Base-by-base conservation (phyloP, 768 basidiomycete species). In the Candolleomyces eurysporus region DNA sequence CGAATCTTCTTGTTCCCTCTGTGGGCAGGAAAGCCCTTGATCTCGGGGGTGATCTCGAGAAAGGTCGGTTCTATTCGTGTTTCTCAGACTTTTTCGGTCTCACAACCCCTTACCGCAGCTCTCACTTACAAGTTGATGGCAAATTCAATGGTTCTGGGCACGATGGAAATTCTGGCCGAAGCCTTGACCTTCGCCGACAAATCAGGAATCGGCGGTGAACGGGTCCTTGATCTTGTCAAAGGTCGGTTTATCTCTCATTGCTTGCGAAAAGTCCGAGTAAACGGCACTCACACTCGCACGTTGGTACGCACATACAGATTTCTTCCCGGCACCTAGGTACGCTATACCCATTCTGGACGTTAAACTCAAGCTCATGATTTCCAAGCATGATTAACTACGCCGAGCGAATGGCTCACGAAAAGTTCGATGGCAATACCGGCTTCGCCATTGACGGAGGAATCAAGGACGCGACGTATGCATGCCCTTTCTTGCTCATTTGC, bases 391-490 rank as follows among this genome's bases (percentile, higher is more conserved):
- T 86, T 53, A 71, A 70, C 10, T 90, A 91, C 70, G 83, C 84
- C 21, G 80, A 85, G 26, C 87, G 87, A 71, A 91, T 95, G 77
- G 75, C 86, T 11, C 76, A 85, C 58, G 87, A 93, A 73, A 77
- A 83, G 39, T 96, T 94, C 68, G 88, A 92, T 60, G 90, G 85
- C 21, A 77, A 81, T 9, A 77, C 75, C 17, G 94, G 93, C 14
- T 95, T 96, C 71, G 77, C 87, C 13, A 84, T 95, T 53, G 87
- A 91, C 50, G 91, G 91, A n/a, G 94, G 92, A 17, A 86, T 96
- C 68, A 94, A 94, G 68, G 94, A 95, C 68, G 89, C 91, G 0
- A 73, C 82, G 81, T 87, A 26, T 26, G 26, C 26, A 26, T 26
- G 26, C 26, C 26, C 26, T 26, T 26, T 26, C 36, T 19, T 42